phyloP scores from a whole-genome alignment of 2,329 filamentous ascomycete species.

The Fusarium albidum region DNA sequence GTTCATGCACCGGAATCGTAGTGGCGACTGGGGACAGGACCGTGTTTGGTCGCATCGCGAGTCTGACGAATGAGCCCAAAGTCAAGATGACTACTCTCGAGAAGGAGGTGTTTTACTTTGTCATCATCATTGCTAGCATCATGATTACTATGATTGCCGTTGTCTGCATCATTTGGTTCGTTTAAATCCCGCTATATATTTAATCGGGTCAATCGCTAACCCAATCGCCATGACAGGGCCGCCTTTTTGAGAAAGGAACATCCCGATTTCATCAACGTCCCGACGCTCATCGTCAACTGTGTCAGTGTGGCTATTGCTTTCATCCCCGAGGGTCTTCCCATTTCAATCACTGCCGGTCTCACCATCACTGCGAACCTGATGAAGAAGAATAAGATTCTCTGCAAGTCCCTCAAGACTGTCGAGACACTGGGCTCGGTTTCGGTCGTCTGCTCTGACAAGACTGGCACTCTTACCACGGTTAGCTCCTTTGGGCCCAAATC shows the following conservation, averaged over 20 bases:
- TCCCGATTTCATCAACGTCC: conserved; percentile 76
- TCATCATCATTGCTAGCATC: conserved; percentile 72
- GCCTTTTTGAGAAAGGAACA: conserved; percentile 73
- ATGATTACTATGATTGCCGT: conserved; percentile 72
- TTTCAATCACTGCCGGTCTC: conserved; percentile 73
- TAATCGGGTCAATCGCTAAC: background rate
- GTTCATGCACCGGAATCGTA: conserved; percentile 71
- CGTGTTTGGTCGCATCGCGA: conserved; percentile 79
- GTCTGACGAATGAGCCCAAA: conserved; percentile 74
- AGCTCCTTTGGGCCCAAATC: conserved; percentile 14
- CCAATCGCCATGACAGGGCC: conserved; percentile 56
- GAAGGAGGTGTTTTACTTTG: conserved; percentile 77
- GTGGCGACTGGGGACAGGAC: conserved; percentile 77
- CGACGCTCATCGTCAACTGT: conserved; percentile 75
- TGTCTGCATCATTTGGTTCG: conserved; percentile 71
- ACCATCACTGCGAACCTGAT: conserved; percentile 82
- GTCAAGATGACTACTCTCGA: conserved; percentile 74
- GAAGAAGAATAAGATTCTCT: conserved; percentile 78
- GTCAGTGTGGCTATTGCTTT: conserved; percentile 79
- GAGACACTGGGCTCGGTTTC: conserved; percentile 78
- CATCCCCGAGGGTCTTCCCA: conserved; percentile 77
- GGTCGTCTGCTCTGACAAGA: conserved; percentile 81
- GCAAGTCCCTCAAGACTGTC: conserved; percentile 81
- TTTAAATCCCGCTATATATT: too few species aligned
- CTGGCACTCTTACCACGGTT: conserved; percentile 71